phyloP scores from a whole-genome alignment of 2,329 filamentous ascomycete species.

The Phyllosticta paracitricarpa region DNA sequence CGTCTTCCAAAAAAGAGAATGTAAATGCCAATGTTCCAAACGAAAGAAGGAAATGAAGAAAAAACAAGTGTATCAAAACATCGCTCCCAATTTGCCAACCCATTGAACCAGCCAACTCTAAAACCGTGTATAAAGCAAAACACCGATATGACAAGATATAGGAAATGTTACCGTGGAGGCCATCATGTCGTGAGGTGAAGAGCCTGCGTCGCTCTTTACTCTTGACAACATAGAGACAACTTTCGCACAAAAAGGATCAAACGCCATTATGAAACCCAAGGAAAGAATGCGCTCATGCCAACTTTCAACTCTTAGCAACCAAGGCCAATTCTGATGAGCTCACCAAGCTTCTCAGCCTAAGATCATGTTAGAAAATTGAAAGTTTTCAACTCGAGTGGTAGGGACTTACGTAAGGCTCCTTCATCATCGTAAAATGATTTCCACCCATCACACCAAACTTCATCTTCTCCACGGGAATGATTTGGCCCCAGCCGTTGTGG shows the following conservation, averaged over 20 bases:
- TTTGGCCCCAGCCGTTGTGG: slow-evolving; percentile 60
- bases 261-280: background rate
- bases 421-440: slow-evolving; percentile 72
- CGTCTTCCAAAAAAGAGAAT: background rate
- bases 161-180: background rate
- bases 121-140: background rate
- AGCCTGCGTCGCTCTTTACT: background rate
- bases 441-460: slow-evolving; percentile 57
- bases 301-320: slow-evolving; percentile 14
- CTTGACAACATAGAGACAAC: background rate
- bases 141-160: background rate
- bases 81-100: slow-evolving; percentile 6
- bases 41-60: background rate
- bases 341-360: slow-evolving; percentile 30
- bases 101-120: background rate
- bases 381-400: background rate
- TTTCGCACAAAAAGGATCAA: background rate
- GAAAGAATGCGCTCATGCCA: background rate
- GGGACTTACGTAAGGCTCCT: slow-evolving; percentile 42
- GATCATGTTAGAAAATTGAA: slow-evolving; percentile 16
- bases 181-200: slow-evolving; percentile 4
- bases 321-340: slow-evolving; percentile 35
- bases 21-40: background rate
- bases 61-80: background rate
- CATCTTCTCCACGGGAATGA: slow-evolving; percentile 52